Conservation (phyloP, 495 filamentous ascomycete species). For the Neurospora hispaniola region DNA sequence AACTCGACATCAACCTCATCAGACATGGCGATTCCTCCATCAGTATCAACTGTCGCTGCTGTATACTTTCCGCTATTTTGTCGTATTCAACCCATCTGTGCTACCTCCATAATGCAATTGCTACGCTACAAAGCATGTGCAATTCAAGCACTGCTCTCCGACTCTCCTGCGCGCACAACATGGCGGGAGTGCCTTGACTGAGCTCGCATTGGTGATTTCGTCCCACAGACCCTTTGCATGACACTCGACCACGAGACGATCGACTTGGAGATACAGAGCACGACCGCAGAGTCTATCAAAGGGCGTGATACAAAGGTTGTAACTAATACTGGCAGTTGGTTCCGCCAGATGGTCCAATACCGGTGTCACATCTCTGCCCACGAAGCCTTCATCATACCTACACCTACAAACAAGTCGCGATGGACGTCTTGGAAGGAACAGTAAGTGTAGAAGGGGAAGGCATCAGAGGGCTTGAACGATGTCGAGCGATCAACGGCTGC, state of each 20-base stretch:
- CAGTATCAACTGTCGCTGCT: neutral
- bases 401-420: neutral
- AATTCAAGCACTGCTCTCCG: neutral
- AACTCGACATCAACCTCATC: neutral
- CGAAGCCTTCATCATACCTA: neutral
- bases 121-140: neutral
- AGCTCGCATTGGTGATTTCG: neutral
- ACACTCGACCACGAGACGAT: neutral
- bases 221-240: neutral
- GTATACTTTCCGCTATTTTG: neutral
- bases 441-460: neutral
- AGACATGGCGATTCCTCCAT: neutral
- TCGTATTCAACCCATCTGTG: neutral
- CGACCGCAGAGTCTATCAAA: neutral
- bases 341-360: neutral
- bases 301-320: neutral
- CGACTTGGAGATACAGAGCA: neutral
- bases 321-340: neutral
- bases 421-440: neutral
- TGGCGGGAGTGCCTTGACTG: neutral
- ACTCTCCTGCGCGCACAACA: neutral
- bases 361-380: neutral
- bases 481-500: neutral
- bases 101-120: neutral
- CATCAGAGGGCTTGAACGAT: neutral